Evolutionary conservation across 1,139 yeast species (phyloP).

Genomic region (Ogataea hybrid): DNA sequence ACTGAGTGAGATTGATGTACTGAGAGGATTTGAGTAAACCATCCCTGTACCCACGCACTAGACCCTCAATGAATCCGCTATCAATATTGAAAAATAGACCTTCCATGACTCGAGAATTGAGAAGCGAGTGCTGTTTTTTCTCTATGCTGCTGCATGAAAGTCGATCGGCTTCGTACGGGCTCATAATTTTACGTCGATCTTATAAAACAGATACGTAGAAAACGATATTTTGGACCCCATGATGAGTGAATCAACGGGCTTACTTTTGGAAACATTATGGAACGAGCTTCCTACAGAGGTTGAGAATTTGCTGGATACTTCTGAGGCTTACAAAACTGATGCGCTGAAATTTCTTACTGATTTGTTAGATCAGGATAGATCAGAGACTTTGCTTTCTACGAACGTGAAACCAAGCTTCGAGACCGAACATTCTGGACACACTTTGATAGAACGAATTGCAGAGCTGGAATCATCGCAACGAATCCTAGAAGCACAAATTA

Average conservation of each 20-base stretch:
- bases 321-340: conserved; percentile 19
- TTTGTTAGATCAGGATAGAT: conserved; percentile 24
- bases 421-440: conserved; percentile 12
- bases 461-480: conserved; percentile 44
- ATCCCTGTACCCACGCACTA: conserved; percentile 90
- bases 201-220: not conserved
- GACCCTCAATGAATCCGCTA: conserved; percentile 88
- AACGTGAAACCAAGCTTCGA: conserved; percentile 25
- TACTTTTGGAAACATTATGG: conserved; percentile 24
- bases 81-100: conserved; percentile 86
- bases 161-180: conserved; percentile 11
- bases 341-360: conserved; percentile 22
- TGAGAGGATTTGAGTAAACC: conserved; percentile 77
- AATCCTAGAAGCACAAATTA: conserved; percentile 36
- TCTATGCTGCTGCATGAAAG: conserved; percentile 4
- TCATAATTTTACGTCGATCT: conserved; percentile 7
- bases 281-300: conserved; percentile 21
- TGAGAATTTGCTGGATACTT: conserved; percentile 8
- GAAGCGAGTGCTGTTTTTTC: conserved; percentile 8
- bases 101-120: conserved; percentile 52
- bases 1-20: conserved; percentile 90
- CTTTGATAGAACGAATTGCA: conserved; percentile 41
- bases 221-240: not conserved
- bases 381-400: conserved; percentile 25
- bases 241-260: conserved; percentile 8